Evolutionary conservation across 352 stramenopile species (phyloP), one percentile per base, ranked within the genome.

Genomic region (Achlya hypogyna): DNA sequence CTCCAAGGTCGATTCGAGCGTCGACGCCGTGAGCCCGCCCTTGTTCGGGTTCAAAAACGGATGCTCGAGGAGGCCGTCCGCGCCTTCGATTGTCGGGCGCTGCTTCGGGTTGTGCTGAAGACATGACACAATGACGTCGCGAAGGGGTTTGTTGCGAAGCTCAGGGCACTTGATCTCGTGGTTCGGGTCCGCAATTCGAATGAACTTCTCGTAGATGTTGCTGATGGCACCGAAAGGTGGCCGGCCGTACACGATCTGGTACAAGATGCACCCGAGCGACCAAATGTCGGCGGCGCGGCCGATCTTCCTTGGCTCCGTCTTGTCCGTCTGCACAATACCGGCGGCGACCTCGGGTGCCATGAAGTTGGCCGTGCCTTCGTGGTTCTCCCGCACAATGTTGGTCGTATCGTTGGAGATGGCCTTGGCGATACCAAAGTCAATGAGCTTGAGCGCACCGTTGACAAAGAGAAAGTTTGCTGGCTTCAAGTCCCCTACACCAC

Each of bases 371-470:
- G 96, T 99, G 28, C 96, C 96, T 70, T 98, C 93, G 62, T 98
- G 91, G 64, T 80, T 97, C 68, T 99, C 95, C 45, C 93, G 80
- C 69, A 98, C 92, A 63, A 99, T 97, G 74, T 98, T 98, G 0
- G 93, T 98, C 53, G 95, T 98, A 69, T 99, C 95, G 65, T 98
- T 96, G 31, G 82, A 96, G 70, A 98, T 98, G n/a, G 93, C 90
- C 65, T 98, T 98, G 6, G 96, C 96, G 63, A 99, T 99, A 34
- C 96, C 96, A 72, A 99, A 99, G 74, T 99, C 96, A 63, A 99
- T 99, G 0, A 99, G 78, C 71, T 98, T 98, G 22, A 99, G 79
- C 1, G 82, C 81, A 22, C 96, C 96, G 51, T 96, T 93, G 29
- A 98, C 95, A 74, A 98, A 98, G 51, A 99, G 73, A 71, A 99